Conservation (phyloP, 441 rosid genomes). For the Jatropha multifida region DNA sequence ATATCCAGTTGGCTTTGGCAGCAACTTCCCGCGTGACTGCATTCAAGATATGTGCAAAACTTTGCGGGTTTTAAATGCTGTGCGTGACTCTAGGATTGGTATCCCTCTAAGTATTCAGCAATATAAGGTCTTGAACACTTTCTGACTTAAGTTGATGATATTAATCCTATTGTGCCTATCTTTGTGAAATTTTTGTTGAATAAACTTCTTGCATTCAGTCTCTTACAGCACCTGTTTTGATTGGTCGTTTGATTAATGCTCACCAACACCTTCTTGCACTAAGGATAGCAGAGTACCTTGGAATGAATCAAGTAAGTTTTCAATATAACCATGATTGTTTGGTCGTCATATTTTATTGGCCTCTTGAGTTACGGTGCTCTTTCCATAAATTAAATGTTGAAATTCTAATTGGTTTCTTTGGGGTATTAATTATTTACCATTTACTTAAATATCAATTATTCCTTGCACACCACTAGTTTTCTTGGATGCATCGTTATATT, state of each 20-base stretch:
- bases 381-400: too few relatives aligned
- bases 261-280: slow-evolving; percentile 90
- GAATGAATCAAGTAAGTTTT: slow-evolving; percentile 84
- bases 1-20: slow-evolving; percentile 74
- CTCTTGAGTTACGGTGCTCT: neutral
- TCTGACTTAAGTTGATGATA: slow-evolving; percentile 18
- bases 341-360: neutral
- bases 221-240: slow-evolving; percentile 79
- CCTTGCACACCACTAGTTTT: too few relatives aligned
- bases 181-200: slow-evolving; percentile 27
- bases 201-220: slow-evolving; percentile 50
- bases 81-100: slow-evolving; percentile 76
- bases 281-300: slow-evolving; percentile 84
- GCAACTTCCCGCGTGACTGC: slow-evolving; percentile 89
- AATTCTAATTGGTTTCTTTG: too few relatives aligned
- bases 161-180: slow-evolving; percentile 14
- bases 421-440: too few relatives aligned
- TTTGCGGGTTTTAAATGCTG: slow-evolving; percentile 89
- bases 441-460: too few relatives aligned
- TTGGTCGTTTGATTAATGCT: slow-evolving; percentile 89
- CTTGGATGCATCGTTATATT: too few relatives aligned
- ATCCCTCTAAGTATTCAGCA: slow-evolving; percentile 90
- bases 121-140: slow-evolving; percentile 67
- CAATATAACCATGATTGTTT: neutral
- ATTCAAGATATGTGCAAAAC: slow-evolving; percentile 93